Percentiles rank a stretch among this genome's conserved stretches.
These are phyloP conservation scores for Gamarada debralockiae DNA, from an alignment of 495 filamentous ascomycete species.

Conservation along the genomic window DNA sequence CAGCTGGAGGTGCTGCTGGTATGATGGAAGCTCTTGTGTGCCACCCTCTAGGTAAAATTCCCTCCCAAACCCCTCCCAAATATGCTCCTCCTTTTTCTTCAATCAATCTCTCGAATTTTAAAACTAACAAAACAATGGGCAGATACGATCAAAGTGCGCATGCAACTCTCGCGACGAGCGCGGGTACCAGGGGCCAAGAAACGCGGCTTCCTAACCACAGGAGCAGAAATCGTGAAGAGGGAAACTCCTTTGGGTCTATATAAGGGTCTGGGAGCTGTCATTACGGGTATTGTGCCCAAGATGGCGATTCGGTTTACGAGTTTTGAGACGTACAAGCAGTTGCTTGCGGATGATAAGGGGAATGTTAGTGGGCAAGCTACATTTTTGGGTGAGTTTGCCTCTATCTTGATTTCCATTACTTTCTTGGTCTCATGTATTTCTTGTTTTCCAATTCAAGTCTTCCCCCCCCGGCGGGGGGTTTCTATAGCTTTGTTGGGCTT, in stretches of 20 bases:
- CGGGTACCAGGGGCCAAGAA: constrained; percentile 73
- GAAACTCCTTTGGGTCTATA: constrained; percentile 93
- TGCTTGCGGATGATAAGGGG: constrained; percentile 69
- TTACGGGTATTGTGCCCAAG: constrained; percentile 97
- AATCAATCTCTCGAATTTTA: background rate
- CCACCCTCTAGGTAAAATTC: constrained; percentile 82
- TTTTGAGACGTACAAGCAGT: constrained; percentile 90
- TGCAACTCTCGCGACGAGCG: constrained; percentile 92
- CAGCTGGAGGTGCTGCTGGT: constrained; percentile 95
- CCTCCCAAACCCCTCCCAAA: background rate
- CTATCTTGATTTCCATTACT: background rate
- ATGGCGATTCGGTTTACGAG: constrained; percentile 99
- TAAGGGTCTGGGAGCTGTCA: constrained; percentile 92
- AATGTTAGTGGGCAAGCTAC: constrained; percentile 67
- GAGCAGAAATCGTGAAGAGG: constrained; percentile 77
- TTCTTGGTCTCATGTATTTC: too few species aligned
- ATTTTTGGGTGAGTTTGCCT: constrained; percentile 63
- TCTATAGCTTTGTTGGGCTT: too few species aligned
- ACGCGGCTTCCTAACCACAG: constrained; percentile 85
- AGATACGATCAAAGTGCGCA: constrained; percentile 99
- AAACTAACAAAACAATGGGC: background rate
- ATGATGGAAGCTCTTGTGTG: constrained; percentile 99
- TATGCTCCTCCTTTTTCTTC: too few species aligned
- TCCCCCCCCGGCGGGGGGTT: too few species aligned
- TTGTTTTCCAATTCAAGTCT: too few species aligned